These are phyloP conservation scores for Arthrocladium fulminans DNA, from an alignment of 2,329 filamentous ascomycete species.

Conservation along the genomic window DNA sequence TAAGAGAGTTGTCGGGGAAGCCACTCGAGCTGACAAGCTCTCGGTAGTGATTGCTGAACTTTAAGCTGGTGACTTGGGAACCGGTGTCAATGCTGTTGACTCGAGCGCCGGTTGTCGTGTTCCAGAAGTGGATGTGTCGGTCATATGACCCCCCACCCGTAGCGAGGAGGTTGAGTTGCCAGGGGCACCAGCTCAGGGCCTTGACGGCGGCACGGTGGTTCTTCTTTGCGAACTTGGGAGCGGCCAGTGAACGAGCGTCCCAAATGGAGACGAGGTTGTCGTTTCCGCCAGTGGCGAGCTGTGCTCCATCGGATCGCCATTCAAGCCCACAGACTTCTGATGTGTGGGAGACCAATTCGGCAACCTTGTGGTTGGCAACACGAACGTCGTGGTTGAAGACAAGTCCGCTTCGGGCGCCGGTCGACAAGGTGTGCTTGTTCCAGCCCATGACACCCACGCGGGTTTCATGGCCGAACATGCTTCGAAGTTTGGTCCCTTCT, in stretches of 20 bases:
- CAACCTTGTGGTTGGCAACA: constrained; percentile 94
- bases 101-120: constrained; percentile 91
- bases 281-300: constrained; percentile 94
- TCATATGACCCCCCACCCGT: constrained; percentile 95
- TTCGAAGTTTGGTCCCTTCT: constrained; percentile 88
- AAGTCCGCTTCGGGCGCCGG: constrained; percentile 84
- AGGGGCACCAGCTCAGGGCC: constrained; percentile 96
- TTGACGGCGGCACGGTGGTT: constrained; percentile 99
- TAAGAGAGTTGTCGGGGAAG: constrained; percentile 98
- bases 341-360: constrained; percentile 92
- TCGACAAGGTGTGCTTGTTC: constrained; percentile 97
- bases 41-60: constrained; percentile 94
- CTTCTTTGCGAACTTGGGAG: constrained; percentile 98
- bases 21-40: constrained; percentile 97
- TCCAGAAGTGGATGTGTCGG: constrained; percentile 99
- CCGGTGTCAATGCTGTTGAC: constrained; percentile 99
- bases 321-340: constrained; percentile 97
- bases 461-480: constrained; percentile 96
- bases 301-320: constrained; percentile 92
- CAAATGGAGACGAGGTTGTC: constrained; percentile 99
- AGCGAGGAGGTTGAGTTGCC: constrained; percentile 94
- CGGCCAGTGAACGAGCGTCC: constrained; percentile 86
- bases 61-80: constrained; percentile 89
- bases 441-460: constrained; percentile 97
- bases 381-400: constrained; percentile 94